These are phyloP conservation scores for Colletotrichum kahawae DNA, from an alignment of 2,329 filamentous ascomycete genomes.

Conservation along the genomic window DNA sequence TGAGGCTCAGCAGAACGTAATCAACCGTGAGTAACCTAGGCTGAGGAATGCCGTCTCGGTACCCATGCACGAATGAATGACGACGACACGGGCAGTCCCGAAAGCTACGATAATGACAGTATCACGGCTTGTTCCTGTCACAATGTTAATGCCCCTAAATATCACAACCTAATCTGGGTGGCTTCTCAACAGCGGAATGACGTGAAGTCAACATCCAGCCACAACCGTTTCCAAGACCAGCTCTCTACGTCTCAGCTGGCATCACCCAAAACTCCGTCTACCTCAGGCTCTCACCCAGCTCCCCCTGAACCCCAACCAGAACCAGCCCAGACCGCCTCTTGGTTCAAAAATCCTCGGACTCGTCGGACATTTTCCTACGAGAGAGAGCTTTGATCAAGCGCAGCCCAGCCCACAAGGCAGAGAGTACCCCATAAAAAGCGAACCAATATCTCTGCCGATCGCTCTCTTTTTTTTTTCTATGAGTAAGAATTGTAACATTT, in stretches of 20 bases:
- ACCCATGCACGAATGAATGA: fast-evolving
- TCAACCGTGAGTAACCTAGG: background rate
- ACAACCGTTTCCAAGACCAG: background rate
- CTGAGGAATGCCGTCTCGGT: background rate
- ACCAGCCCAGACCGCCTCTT: background rate
- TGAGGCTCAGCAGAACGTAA: fast-evolving
- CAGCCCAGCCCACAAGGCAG: background rate
- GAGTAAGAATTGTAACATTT: background rate
- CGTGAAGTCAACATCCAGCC: background rate
- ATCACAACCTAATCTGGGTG: fast-evolving
- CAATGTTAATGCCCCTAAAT: fast-evolving
- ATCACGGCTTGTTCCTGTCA: background rate
- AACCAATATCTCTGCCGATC: background rate
- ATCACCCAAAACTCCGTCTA: background rate
- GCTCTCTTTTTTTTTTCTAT: background rate
- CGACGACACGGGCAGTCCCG: fast-evolving
- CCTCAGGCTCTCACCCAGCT: background rate
- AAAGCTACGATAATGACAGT: fast-evolving
- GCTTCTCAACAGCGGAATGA: background rate
- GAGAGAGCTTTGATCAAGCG: background rate
- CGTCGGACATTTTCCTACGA: background rate
- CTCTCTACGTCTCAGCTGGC: background rate
- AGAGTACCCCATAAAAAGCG: background rate
- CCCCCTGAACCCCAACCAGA: background rate
- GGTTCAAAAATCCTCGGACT: background rate